Conservation (phyloP, 2,329 filamentous ascomycete species). For the Coniochaeta sp. region DNA sequence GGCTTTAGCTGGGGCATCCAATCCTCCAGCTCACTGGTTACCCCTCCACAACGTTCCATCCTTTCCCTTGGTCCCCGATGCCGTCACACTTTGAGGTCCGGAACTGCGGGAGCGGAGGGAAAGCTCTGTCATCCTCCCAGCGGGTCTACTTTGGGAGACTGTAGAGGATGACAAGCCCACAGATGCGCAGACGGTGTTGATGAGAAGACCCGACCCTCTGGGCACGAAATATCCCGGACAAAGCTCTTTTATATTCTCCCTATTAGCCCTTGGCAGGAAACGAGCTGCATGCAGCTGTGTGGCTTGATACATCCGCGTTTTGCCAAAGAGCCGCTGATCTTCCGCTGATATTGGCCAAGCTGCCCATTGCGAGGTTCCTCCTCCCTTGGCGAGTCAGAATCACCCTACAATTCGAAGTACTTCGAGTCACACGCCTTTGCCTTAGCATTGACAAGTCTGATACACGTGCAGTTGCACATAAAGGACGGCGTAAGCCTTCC, state of each 20-base stretch:
- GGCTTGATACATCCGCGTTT: neutral
- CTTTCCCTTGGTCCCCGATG: neutral
- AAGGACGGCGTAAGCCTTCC: neutral
- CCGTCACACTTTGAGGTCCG: neutral
- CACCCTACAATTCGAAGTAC: slow-evolving; percentile 14
- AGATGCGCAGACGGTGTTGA: neutral
- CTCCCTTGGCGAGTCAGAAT: neutral
- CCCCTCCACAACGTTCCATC: neutral
- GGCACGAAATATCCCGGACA: neutral
- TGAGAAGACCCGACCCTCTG: neutral
- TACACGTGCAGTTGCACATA: neutral
- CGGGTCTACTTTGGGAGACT: neutral
- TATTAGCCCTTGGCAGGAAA: neutral
- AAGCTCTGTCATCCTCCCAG: neutral
- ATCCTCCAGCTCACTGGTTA: neutral
- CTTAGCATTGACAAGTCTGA: neutral
- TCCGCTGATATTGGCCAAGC: slow-evolving; percentile 6
- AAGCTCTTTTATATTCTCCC: neutral
- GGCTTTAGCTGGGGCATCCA: neutral
- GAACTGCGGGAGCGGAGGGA: neutral
- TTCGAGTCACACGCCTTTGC: neutral
- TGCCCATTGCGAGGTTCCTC: slow-evolving; percentile 7
- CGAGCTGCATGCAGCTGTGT: neutral
- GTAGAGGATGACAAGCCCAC: neutral
- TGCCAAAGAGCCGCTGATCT: slow-evolving; percentile 1